Percentiles rank a stretch among this genome's conserved stretches.
These are phyloP conservation scores for Rubroshorea leprosula DNA, from an alignment of 345 rosid species.

Conservation along the genomic window DNA sequence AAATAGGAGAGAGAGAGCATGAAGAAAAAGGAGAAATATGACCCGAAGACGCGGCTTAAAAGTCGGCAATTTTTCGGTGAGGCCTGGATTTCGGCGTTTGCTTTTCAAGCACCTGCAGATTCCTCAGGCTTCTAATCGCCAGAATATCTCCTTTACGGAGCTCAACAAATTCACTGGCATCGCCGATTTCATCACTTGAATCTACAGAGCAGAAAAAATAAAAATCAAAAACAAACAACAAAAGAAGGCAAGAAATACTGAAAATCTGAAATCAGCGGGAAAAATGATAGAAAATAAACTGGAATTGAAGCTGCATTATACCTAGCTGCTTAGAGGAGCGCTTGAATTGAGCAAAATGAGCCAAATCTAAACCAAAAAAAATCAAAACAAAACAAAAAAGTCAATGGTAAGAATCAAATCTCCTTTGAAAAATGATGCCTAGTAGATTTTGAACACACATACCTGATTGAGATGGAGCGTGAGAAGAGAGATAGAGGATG, in stretches of 20 bases:
- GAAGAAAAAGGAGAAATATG: neutral
- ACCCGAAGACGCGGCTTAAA: conserved; percentile 28
- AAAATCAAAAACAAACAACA: neutral
- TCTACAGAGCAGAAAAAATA: conserved; percentile 16
- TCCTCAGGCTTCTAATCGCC: conserved; percentile 63
- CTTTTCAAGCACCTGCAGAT: conserved; percentile 48
- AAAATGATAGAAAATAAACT: neutral
- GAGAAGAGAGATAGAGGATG: conserved; percentile 77
- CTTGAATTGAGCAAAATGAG: no score
- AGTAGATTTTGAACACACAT: conserved; percentile 11
- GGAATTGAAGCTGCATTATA: no score
- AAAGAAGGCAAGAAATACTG: neutral
- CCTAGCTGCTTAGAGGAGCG: no score
- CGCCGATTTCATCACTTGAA: conserved; percentile 28
- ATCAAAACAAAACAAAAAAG: no score
- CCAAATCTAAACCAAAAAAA: no score
- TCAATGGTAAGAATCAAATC: no score
- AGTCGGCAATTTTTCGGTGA: conserved; percentile 68
- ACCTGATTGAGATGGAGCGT: conserved; percentile 76
- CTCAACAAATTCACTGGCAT: conserved; percentile 28
- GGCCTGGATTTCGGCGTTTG: conserved; percentile 32
- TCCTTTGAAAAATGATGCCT: no score
- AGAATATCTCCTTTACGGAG: conserved; percentile 38
- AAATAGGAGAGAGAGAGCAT: neutral
- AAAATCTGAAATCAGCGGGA: neutral